phyloP scores from a whole-genome alignment of 2,329 filamentous ascomycete species.

The Xylaria polymorpha region DNA sequence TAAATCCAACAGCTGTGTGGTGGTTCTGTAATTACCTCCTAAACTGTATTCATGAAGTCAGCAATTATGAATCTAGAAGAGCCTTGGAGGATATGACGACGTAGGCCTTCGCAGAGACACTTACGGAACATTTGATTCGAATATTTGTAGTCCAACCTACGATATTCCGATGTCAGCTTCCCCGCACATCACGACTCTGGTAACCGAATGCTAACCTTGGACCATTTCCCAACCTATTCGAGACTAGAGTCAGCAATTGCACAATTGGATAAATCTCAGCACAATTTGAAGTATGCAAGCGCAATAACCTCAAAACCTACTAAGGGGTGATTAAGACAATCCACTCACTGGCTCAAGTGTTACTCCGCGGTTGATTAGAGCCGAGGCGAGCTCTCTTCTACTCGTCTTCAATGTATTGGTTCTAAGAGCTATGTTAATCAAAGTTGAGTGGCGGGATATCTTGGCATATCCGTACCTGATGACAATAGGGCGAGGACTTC shows the following conservation, averaged over 20 bases:
- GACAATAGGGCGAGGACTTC: conserved; percentile 82
- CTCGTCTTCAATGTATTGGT: conserved; percentile 91
- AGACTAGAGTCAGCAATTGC: conserved; percentile 8
- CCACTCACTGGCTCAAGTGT: conserved; percentile 80
- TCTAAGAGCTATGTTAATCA: conserved; percentile 51
- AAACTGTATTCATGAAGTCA: conserved; percentile 26
- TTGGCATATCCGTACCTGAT: conserved; percentile 62
- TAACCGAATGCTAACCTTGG: conserved; percentile 69
- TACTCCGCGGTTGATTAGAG: conserved; percentile 68
- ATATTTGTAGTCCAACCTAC: conserved; percentile 85
- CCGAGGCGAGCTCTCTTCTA: conserved; percentile 78
- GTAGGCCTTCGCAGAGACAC: background rate
- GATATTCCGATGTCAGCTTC: background rate
- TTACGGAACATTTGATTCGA: conserved; percentile 74
- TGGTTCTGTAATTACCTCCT: conserved; percentile 30
- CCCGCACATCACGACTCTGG: background rate
- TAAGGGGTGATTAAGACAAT: background rate
- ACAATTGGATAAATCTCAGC: background rate
- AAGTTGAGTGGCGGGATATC: background rate
- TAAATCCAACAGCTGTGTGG: background rate
- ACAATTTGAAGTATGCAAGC: background rate
- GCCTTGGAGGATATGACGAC: background rate
- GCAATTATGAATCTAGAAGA: background rate
- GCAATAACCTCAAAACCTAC: background rate
- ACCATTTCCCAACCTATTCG: conserved; percentile 84